These are phyloP conservation scores for Musa beccarii DNA, from an alignment of 176 grass and related monocot species.

Conservation along the genomic window DNA sequence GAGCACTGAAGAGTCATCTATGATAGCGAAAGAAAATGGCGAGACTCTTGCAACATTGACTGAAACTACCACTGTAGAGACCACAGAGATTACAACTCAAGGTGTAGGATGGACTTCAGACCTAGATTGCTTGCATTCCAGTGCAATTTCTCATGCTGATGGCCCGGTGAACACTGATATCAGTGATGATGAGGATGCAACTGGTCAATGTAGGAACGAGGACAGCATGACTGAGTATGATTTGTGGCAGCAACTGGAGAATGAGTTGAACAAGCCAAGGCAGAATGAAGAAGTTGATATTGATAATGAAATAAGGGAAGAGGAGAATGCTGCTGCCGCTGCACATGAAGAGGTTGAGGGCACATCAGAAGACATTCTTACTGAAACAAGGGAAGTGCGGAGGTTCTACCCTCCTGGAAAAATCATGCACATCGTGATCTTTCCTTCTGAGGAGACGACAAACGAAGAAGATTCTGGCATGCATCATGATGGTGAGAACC, in stretches of 20 bases:
- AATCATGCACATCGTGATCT: constrained; percentile 80
- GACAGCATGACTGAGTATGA: constrained; percentile 67
- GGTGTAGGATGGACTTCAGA: constrained; percentile 31
- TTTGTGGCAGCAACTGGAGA: constrained; percentile 87
- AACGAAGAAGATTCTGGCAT: constrained; percentile 21
- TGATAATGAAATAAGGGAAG: constrained; percentile 48
- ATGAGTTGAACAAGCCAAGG: constrained; percentile 56
- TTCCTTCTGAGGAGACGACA: constrained; percentile 25
- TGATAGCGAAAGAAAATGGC: constrained; percentile 13
- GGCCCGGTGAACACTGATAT: constrained; percentile 35
- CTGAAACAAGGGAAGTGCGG: constrained; percentile 58
- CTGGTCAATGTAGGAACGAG: constrained; percentile 29
- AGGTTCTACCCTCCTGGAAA: constrained; percentile 93
- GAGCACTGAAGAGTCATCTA: constrained; percentile 15
- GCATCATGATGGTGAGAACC: constrained; percentile 9
- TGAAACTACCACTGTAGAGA: constrained; percentile 30
- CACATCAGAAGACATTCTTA: constrained; percentile 31
- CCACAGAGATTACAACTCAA: constrained; percentile 47
- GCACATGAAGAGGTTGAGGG: constrained; percentile 22
- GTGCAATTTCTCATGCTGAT: constrained; percentile 34
- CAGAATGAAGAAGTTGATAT: constrained; percentile 42
- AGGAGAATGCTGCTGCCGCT: constrained; percentile 26
- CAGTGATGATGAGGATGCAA: constrained; percentile 6
- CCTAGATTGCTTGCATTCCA: constrained; percentile 28
- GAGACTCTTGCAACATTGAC: constrained; percentile 37